These are phyloP conservation scores for Haplographium delicatum DNA, from an alignment of 495 filamentous ascomycete species.

Conservation along the genomic window DNA sequence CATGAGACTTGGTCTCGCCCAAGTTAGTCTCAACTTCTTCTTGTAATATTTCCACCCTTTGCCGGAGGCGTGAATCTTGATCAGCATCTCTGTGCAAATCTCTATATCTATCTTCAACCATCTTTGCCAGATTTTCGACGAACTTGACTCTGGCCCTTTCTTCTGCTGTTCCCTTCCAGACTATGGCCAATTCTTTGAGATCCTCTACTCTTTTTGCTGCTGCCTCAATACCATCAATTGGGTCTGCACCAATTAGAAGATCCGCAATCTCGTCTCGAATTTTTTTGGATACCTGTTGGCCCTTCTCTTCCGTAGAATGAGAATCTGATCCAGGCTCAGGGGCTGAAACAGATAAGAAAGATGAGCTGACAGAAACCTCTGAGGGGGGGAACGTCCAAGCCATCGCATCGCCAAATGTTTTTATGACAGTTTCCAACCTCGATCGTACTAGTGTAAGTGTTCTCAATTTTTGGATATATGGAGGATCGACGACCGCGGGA, in stretches of 20 bases:
- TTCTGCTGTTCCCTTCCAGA: conserved; percentile 95
- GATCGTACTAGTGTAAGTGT: conserved; percentile 77
- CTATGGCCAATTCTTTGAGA: conserved; percentile 60
- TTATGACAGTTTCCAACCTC: conserved; percentile 78
- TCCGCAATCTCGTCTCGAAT: conserved; percentile 66
- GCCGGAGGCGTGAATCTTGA: conserved; percentile 27
- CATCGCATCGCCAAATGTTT: conserved; percentile 89
- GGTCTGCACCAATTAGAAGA: conserved; percentile 52
- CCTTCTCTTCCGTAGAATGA: conserved; percentile 69
- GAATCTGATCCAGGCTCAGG: conserved; percentile 60
- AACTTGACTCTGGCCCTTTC: conserved; percentile 78
- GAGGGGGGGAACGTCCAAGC: conserved; percentile 85
- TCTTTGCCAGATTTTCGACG: conserved; percentile 68
- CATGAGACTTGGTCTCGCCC: conserved; percentile 39
- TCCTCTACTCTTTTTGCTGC: conserved; percentile 67
- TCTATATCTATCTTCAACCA: conserved; percentile 51
- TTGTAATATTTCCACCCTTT: conserved; percentile 22
- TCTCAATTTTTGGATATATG: conserved; percentile 69
- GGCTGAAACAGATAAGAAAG: conserved; percentile 75
- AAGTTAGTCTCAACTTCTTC: conserved; percentile 25
- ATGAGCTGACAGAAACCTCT: conserved; percentile 63
- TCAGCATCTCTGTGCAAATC: conserved; percentile 50
- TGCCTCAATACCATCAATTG: conserved; percentile 55
- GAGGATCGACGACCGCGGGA: conserved; percentile 45
- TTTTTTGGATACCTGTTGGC: conserved; percentile 62